Conservation (phyloP, 768 basidiomycete species). For the Leccinum aurantiacum region DNA sequence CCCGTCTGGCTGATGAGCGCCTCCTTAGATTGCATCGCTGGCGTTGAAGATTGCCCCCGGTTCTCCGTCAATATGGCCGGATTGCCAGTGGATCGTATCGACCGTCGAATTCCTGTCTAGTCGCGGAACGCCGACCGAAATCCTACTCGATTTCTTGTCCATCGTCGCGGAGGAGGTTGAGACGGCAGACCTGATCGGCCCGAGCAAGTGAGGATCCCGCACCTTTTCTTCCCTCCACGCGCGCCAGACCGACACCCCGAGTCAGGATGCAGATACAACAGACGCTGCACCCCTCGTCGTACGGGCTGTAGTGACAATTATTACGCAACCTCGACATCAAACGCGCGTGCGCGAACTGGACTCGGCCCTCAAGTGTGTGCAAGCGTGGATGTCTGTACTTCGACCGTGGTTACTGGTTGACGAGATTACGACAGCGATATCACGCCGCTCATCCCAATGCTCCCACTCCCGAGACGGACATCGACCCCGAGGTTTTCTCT, state of each 20-base stretch:
- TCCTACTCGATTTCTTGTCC: conserved; percentile 71
- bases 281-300: conserved; percentile 64
- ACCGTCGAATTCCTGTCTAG: conserved; percentile 60
- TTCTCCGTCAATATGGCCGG: conserved; percentile 16
- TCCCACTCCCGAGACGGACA: too few species aligned
- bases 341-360: conserved; percentile 46
- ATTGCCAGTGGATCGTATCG: too few species aligned
- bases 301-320: conserved; percentile 60
- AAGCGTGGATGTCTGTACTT: conserved; percentile 77
- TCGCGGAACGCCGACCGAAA: conserved; percentile 56
- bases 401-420: conserved; percentile 28
- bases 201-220: conserved; percentile 60
- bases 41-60: conserved; percentile 69
- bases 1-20: conserved; percentile 8
- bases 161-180: conserved; percentile 84
- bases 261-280: conserved; percentile 35
- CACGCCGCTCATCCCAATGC: too few species aligned
- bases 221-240: neutral
- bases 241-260: too few species aligned
- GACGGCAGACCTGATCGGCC: conserved; percentile 69
- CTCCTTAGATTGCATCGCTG: conserved; percentile 57
- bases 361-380: conserved; percentile 75
- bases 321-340: conserved; percentile 41
- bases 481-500: conserved; percentile 54
- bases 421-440: neutral